Evolutionary conservation across 2,329 filamentous ascomycete genomes (phyloP), one percentile per base, ranked within the genome.

Genomic region (Pyrenophora seminiperda): DNA sequence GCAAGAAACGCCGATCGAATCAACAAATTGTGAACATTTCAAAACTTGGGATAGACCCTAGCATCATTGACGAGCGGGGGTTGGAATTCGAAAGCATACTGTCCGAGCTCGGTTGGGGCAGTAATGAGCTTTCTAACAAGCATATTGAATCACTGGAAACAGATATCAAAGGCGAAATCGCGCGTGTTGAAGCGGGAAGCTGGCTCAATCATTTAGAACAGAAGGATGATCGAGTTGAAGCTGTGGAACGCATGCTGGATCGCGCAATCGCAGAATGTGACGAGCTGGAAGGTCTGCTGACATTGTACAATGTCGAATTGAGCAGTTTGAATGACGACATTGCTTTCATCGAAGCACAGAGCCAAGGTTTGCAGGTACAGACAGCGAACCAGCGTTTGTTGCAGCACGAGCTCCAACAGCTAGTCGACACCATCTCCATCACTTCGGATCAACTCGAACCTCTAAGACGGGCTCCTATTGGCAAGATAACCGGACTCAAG

Each of bases 381-480:
- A 93, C 93, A 15, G 91, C 94, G 32, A 99, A 99, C 65, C 94
- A 99, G 71, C 96, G 96, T 72, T 82, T 96, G 20, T 81, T 99
- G 38, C 91, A 93, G 72, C 90, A 87, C 56, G 94, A 99, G 72
- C 81, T 99, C 1, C 86, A 95, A 70, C 89, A 87, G 27, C 79
- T 97, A n/a, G 81, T 99, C 18, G 87, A 92, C 60, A 97, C 91
- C 0, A 92, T 96, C 47, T 92, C 91, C 9, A 96, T 97, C 49
- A 91, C 91, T 4, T 78, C 83, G 1, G 78, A 84, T 32, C 87
- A 93, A 55, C 81, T 99, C 13, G 84, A 87, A 43, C 84, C 90
- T 5, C 79, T 99, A 17, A 83, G 84, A 60, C 77, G 84, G 38
- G 87, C 88, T 13, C 88, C 90, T 2, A 79, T 97, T 6, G 89